Evolutionary conservation across 805 yeast genomes (phyloP).

Genomic region (Ogataea nitratoaversa): DNA sequence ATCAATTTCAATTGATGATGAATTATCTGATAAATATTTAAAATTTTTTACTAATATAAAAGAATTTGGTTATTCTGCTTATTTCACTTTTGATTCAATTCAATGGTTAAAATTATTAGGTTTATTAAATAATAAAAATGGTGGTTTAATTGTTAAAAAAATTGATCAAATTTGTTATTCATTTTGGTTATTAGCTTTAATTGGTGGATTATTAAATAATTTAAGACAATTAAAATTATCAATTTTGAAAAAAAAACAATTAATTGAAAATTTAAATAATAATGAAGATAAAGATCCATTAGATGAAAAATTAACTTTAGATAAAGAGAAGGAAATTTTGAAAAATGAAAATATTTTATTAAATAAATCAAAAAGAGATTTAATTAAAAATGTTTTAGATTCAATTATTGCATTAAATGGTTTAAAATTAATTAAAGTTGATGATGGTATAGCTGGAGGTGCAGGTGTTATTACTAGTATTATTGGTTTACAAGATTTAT

Average conservation of each 20-base stretch:
- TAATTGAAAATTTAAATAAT: conserved; percentile 13
- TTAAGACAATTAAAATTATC: conserved; percentile 47
- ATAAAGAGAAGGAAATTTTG: conserved; percentile 27
- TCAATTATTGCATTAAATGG: conserved; percentile 69
- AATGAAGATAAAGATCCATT: conserved; percentile 33
- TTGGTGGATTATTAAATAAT: conserved; percentile 59
- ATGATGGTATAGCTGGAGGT: conserved; percentile 78
- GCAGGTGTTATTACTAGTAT: conserved; percentile 82
- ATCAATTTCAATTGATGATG: conserved; percentile 61
- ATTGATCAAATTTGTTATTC: conserved; percentile 57
- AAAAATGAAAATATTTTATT: conserved; percentile 39
- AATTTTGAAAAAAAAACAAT: conserved; percentile 31
- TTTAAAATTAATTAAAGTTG: conserved; percentile 52
- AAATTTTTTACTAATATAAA: conserved; percentile 50
- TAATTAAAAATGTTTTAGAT: conserved; percentile 76
- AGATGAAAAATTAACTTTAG: conserved; percentile 15
- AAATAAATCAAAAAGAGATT: conserved; percentile 49
- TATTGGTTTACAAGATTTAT: conserved; percentile 69
- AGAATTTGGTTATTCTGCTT: conserved; percentile 59
- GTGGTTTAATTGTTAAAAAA: conserved; percentile 32
- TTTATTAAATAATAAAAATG: conserved; percentile 36
- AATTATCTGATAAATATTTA: conserved; percentile 55
- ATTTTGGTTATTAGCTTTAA: conserved; percentile 74
- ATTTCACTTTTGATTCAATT: conserved; percentile 59
- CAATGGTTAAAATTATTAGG: conserved; percentile 60